Base-by-base conservation (phyloP, 2,329 filamentous ascomycete species). In the Aspergillus quadrilineatus region DNA sequence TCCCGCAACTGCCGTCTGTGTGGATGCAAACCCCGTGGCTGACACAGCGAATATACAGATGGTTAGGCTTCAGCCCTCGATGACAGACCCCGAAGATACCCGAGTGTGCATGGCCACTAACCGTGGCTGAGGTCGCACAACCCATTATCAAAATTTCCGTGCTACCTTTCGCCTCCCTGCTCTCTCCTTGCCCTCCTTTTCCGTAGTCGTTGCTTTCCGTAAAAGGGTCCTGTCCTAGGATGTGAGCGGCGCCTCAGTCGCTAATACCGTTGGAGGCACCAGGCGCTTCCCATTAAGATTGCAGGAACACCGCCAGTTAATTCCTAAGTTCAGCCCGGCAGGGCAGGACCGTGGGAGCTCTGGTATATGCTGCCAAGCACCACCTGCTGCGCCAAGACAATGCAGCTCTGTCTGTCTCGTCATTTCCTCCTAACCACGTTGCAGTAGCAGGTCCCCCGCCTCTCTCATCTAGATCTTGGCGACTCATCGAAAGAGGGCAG, bases 291-390 rank as follows among this genome's bases (percentile, higher is more conserved):
- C 34, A 37, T 5, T 51, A 43, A 39, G 28, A 62, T 58, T 61
- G 63, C 63, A 64, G 63, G 63, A 64, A 65, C 60, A 63, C 60
- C 60, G 60, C 63, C 59, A 61, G 52, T 60, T 56, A 56, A 57
- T 46, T 37, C 15, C 55, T 47, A 43, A 42, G 17, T 47, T 50
- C 56, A 55, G 52, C 44, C 53, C 50, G 47, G 53, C 26, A 53
- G 36, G 46, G 43, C 53, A 54, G 36, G 34, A 39, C 53, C 26
- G 56, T 60, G 56, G 59, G 22, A 22, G 22, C 22, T 57, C 36
- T 26, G 10, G 32, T 37, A 37, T 39, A 56, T 48, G 53, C 55
- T 50, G 63, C 63, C 61, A 62, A 65, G 63, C 32, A 45, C 47
- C 39, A 47, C 50, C 41, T 50, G 46, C 58, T 62, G 55, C 53